These are phyloP conservation scores for Vachellia pachyceras DNA, from an alignment of 306 rosid species.

Conservation along the genomic window DNA sequence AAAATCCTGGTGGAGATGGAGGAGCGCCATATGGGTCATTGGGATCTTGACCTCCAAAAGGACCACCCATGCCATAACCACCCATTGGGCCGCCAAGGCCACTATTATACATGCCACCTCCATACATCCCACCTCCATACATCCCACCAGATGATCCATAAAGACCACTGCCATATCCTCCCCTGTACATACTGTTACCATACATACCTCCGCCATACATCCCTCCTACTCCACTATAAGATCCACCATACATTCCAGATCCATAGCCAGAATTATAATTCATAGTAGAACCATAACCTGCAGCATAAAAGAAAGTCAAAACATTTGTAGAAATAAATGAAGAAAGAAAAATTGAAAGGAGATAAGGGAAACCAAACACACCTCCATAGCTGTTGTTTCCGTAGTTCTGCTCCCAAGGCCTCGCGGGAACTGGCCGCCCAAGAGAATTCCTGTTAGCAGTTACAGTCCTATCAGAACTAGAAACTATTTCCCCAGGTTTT, in stretches of 20 bases:
- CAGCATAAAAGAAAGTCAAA: conserved; percentile 3
- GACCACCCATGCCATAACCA: conserved; percentile 95
- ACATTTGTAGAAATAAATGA: conserved; percentile 23
- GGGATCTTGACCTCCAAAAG: conserved; percentile 93
- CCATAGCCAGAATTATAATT: conserved; percentile 69
- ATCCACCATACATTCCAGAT: conserved; percentile 67
- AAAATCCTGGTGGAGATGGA: conserved; percentile 93
- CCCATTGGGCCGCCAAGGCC: conserved; percentile 82
- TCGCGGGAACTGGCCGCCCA: conserved; percentile 80
- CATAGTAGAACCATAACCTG: conserved; percentile 79
- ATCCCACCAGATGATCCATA: conserved; percentile 92
- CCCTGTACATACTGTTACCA: conserved; percentile 79
- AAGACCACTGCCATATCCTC: conserved; percentile 81
- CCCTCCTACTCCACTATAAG: conserved; percentile 68
- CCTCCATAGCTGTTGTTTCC: conserved; percentile 72
- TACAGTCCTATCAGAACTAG: conserved; percentile 57
- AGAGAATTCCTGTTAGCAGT: conserved; percentile 61
- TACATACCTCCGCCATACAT: conserved; percentile 87
- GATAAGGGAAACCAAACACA: background rate
- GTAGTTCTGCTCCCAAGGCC: conserved; percentile 96
- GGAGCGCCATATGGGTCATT: conserved; percentile 86
- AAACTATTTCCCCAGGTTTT: conserved; percentile 90
- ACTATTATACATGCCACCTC: conserved; percentile 91
- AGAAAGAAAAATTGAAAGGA: conserved; percentile 7
- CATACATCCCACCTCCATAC: too few relatives aligned